Base-by-base conservation (phyloP, 176 grass and related monocot species). In the Saccharum officinarum region DNA sequence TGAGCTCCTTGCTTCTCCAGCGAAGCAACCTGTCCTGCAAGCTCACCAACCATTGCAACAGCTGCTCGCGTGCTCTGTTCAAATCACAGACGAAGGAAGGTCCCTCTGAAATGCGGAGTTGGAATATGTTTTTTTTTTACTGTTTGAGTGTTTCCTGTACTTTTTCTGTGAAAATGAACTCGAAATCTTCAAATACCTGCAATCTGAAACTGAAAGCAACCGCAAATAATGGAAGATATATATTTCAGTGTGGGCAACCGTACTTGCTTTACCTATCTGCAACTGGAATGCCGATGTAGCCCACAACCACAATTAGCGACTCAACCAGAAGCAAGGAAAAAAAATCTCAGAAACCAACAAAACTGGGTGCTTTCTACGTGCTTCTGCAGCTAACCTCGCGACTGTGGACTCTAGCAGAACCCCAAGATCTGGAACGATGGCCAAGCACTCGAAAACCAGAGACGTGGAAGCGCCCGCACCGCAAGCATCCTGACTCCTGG, bases 401-500 rank as follows among this genome's bases (percentile, higher is more conserved):
- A 31, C 18, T 38, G 31, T 39, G 49, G 37, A 61, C 28, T 34
- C 45, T 13, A 50, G 11, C 44, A 2, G 6, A 37, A 54, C 49
- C 47, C 15, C 47, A 1, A 1, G 40, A 59, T 2, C 76, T 10
- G 26, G 4, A 86, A 68, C 80, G 46, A 20, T 10, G 77, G 14
- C 83, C 89, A 85, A 73, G 77, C 80, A 70, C 67, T 79, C 16
- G n/a, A 75, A 85, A 16, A 67, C 45, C 45, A 5, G 79, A 78
- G 81, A 91, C 89, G 92, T 87, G 92, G 86, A 89, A 34, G 83
- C 76, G 46, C 74, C 70, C 17, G 17, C 84, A 70, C 89, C 91
- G 64, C 59, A 0, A 62, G n/a, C 72, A 73, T 22, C 74, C 61
- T 16, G 40, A 59, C 37, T 33, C 66, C 38, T 64, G 59, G n/a